These are phyloP conservation scores for Porcisia deanei DNA, from an alignment of 208 protist genomes.

Conservation along the genomic window DNA sequence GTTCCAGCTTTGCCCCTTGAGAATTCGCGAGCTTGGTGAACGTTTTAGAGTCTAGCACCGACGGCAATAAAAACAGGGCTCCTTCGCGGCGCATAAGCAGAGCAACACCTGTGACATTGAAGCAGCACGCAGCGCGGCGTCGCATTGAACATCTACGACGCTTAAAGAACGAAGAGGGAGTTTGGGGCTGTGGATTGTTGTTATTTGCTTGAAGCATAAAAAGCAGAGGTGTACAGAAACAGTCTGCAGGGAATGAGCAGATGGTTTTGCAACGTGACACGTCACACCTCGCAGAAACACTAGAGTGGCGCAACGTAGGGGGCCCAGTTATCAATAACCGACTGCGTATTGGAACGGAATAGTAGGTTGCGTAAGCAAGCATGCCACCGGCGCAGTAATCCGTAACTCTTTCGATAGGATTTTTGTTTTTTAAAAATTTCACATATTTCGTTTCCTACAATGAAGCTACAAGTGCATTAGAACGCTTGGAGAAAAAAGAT, in stretches of 20 bases:
- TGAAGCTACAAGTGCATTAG: slow-evolving; percentile 18
- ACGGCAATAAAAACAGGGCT: slow-evolving; percentile 71
- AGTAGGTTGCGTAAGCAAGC: background rate
- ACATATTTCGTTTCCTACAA: slow-evolving; percentile 22
- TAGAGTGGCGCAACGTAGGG: background rate
- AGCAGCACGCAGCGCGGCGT: background rate
- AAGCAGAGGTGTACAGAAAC: background rate
- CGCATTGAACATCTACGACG: slow-evolving; percentile 7
- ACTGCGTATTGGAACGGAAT: background rate
- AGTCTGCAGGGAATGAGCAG: background rate
- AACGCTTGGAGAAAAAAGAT: background rate
- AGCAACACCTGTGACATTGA: background rate
- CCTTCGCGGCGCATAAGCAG: background rate
- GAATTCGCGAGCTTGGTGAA: slow-evolving; percentile 67
- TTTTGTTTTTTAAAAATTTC: background rate
- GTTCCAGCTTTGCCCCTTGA: slow-evolving; percentile 39
- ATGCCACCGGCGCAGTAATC: background rate
- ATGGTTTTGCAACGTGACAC: background rate
- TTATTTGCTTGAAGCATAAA: background rate
- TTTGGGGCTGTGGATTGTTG: background rate
- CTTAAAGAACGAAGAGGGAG: background rate
- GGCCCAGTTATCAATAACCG: background rate
- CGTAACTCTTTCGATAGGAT: background rate
- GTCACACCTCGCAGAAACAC: background rate
- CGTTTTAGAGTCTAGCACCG: slow-evolving; percentile 68